Evolutionary conservation across 1,284 basidiomycete species (phyloP).

Genomic region (Bondarzewia mesenterica): DNA sequence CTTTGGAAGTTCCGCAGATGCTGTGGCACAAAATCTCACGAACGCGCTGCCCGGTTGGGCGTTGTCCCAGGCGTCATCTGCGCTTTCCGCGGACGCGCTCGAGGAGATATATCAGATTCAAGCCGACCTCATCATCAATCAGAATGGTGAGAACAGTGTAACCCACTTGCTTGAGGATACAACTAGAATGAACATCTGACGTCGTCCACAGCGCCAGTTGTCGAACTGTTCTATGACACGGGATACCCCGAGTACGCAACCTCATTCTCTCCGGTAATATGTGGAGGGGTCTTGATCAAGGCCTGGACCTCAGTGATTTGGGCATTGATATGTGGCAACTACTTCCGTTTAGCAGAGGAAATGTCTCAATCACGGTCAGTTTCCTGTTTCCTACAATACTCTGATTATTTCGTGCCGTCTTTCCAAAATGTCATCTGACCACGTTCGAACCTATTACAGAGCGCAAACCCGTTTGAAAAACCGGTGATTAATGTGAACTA

Average conservation of each 20-base stretch:
- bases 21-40: slow-evolving; percentile 25
- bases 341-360: slow-evolving; percentile 46
- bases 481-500: slow-evolving; percentile 41
- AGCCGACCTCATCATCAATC: slow-evolving; percentile 34
- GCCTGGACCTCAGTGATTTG: slow-evolving; percentile 23
- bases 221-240: slow-evolving; percentile 24
- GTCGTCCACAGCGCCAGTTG: slow-evolving; percentile 33
- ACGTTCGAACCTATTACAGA: slow-evolving; percentile 19
- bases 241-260: slow-evolving; percentile 10
- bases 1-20: slow-evolving; percentile 27
- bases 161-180: neutral
- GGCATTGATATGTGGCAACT: slow-evolving; percentile 46
- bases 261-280: neutral
- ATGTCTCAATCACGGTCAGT: slow-evolving; percentile 36
- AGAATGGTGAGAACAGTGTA: slow-evolving; percentile 26
- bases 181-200: neutral
- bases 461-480: slow-evolving; percentile 34
- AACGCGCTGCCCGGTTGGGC: slow-evolving; percentile 31
- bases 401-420: no score
- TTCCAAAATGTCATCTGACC: no score
- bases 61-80: slow-evolving; percentile 29
- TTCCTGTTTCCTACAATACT: no score
- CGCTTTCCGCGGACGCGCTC: slow-evolving; percentile 29
- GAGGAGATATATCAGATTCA: slow-evolving; percentile 33
- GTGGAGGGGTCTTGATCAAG: neutral